Evolutionary conservation across 1,284 basidiomycete genomes (phyloP), one percentile per base, ranked within the genome.

Genomic region (Phaffia rhodozyma): DNA sequence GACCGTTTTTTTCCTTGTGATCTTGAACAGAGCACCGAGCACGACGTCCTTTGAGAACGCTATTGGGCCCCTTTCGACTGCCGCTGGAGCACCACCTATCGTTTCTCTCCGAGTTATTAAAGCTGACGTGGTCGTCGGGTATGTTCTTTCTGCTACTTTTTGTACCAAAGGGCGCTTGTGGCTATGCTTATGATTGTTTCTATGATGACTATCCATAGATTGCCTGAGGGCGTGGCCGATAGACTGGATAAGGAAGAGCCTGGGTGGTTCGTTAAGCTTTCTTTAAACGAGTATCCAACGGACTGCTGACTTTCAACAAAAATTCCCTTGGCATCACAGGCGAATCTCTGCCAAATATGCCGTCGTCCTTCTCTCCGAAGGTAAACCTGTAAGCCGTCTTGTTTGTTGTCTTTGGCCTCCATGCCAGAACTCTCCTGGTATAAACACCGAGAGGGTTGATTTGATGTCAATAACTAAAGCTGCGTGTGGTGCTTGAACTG

Each of bases 41-140:
- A 85, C 86, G 66, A 94, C 91, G 30, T 87, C 91, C 3, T 97
- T 97, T 75, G 85, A 90, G 61, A 77, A 88, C 60, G 90, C 93
- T 5, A 97, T 97, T 69, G 93, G 94, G 0, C 88, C 93, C 0
- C 87, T 98, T 81, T 90, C 91, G 0, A 89, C 82, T 67, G 83
- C 89, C 27, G 80, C 89, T 30, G 93, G 93, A 58, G 89, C 92
- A 18, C 93, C 94, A 0, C 89, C 86, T 69, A 79, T 97, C 38
- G 87, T 83, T 70, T 89, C 87, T 67, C 76, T 93, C 71, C 81
- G 91, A 66, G 93, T 91, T 3, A 85, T 93, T 79, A 92, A 92
- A 78, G 87, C 86, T 68, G 89, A 92, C 67, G 80, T 81, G 53
- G 79, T 82, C 9, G 76, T 77, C 1, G 75, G 74, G 49, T 58